Evolutionary conservation across 257 asterid genomes (phyloP), one percentile per base, ranked within the genome.

Genomic region (Nicotiana tabacum): DNA sequence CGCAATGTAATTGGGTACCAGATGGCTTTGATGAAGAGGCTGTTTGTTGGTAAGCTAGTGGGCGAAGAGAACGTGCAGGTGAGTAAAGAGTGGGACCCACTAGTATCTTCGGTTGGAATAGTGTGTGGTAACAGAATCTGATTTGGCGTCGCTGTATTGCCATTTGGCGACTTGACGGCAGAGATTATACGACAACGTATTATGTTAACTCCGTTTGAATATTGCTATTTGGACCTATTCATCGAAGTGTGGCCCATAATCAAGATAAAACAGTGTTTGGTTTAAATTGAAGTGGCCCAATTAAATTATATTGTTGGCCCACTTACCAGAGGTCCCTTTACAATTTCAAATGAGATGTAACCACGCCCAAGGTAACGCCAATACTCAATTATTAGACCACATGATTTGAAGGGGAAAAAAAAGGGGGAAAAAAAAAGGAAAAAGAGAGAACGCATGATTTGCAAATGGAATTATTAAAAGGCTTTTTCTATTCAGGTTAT

Each of bases 31-130:
- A 74, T 85, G 83, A 88, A 83, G 64, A 83, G 65, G 88, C 55
- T 35, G 91, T 86, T 24, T 69, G 81, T 10, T 79, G 69, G 78
- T 37, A 66, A 48, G 29, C 88, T 78, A 62, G 82, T 65, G n/a
- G 85, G 39, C 70, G 56, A 66, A 51, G 89, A 81, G 93, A 92
- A 90, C 91, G 92, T 92, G 94, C 89, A 86, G 37, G 91, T 85
- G 91, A 90, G 92, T 92, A 84, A 85, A 61, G 21, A 64, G 70
- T 53, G 92, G 85, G 86, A 80, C 83, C 89, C 84, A 88, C 88
- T 39, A 84, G 93, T 89, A 87, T 91, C 90, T 79, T 66, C 85
- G 13, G 78, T 85, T 76, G 61, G 86, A 88, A 88, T 69, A 78
- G 84, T 81, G 72, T 83, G 86, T 83, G 81, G 81, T 87, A 81